Evolutionary conservation across 768 basidiomycete species (phyloP).

Genomic region (Mycena sanguinolenta): DNA sequence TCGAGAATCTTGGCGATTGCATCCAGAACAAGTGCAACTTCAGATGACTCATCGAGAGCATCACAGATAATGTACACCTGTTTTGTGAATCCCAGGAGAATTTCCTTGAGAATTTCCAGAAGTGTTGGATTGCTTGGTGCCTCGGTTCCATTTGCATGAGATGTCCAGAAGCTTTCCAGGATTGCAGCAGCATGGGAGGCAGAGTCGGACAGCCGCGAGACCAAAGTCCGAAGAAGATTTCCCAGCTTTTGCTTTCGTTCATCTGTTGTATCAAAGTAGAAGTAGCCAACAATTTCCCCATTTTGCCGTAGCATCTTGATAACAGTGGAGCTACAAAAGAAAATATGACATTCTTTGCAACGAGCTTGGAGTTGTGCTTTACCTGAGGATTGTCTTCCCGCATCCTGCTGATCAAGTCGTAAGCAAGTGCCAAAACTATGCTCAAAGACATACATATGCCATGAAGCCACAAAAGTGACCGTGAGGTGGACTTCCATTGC

Average conservation of each 20-base stretch:
- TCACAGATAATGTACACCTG: not conserved
- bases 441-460: no score
- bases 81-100: not conserved
- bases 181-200: not conserved
- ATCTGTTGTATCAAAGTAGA: slow-evolving; percentile 27
- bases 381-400: no score
- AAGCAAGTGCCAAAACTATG: no score
- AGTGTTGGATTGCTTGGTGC: slow-evolving; percentile 31
- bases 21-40: slow-evolving; percentile 22
- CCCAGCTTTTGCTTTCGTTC: not conserved
- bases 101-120: slow-evolving; percentile 12
- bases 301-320: not conserved
- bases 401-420: no score
- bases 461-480: no score
- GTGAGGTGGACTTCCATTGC: no score
- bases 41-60: slow-evolving; percentile 39
- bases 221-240: slow-evolving; percentile 30
- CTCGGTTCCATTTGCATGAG: not conserved
- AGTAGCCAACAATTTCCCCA: not conserved
- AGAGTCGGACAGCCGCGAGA: slow-evolving; percentile 35
- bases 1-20: slow-evolving; percentile 20
- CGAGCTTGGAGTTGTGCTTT: no score
- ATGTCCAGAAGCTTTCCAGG: not conserved
- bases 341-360: no score
- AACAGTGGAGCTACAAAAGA: not conserved